Evolutionary conservation across 768 basidiomycete species (phyloP).

Genomic region (Suillus paluster): DNA sequence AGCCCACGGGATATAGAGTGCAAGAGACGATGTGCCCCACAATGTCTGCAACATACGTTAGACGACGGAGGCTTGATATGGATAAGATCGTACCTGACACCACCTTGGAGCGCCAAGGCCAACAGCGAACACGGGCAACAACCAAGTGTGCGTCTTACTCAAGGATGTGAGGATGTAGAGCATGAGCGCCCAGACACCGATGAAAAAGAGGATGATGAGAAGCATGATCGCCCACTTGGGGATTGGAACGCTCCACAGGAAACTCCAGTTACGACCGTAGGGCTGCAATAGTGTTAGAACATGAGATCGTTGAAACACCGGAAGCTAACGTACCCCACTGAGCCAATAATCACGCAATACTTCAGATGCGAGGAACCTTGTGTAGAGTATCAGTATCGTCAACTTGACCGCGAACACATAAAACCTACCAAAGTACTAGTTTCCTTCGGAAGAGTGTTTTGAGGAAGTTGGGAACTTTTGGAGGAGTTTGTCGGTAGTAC

Average conservation of each 20-base stretch:
- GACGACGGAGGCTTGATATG: background rate
- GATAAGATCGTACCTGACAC: conserved; percentile 72
- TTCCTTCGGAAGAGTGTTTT: conserved; percentile 88
- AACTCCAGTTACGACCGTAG: conserved; percentile 94
- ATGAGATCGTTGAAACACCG: conserved; percentile 1
- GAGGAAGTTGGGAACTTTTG: conserved; percentile 93
- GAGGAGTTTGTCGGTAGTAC: conserved; percentile 91
- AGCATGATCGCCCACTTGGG: conserved; percentile 83
- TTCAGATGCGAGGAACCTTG: conserved; percentile 85
- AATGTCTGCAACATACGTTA: conserved; percentile 59
- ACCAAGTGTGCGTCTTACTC: conserved; percentile 95
- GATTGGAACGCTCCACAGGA: conserved; percentile 86
- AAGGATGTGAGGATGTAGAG: conserved; percentile 79
- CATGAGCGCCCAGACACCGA: conserved; percentile 82
- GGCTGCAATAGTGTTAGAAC: conserved; percentile 50
- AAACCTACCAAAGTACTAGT: conserved; percentile 77
- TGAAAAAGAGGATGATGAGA: conserved; percentile 82
- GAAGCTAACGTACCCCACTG: conserved; percentile 64
- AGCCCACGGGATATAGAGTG: conserved; percentile 93
- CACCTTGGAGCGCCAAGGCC: conserved; percentile 92
- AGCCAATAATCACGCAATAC: conserved; percentile 92
- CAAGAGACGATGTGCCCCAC: conserved; percentile 95
- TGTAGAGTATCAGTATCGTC: background rate
- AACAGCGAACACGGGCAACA: conserved; percentile 93
- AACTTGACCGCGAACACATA: background rate